These are phyloP conservation scores for Termitomyces eurrhizus DNA, from an alignment of 768 basidiomycete species.

Conservation along the genomic window DNA sequence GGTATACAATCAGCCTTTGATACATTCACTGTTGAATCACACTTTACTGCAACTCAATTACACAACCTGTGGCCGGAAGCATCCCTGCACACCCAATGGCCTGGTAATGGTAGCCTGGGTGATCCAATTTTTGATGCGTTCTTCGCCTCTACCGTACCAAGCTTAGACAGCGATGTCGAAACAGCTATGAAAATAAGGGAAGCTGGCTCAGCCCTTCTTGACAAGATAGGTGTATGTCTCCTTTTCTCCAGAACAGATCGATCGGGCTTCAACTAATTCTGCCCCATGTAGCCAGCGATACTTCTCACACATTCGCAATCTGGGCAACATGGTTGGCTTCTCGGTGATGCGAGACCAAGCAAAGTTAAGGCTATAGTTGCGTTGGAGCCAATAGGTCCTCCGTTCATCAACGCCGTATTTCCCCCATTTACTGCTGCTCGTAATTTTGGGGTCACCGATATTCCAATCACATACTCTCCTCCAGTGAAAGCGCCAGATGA, in stretches of 20 bases:
- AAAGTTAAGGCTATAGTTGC: constrained; percentile 44
- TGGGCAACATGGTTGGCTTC: constrained; percentile 44
- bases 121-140: constrained; percentile 43
- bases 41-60: constrained; percentile 37
- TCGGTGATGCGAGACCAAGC: constrained; percentile 42
- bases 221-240: constrained; percentile 41
- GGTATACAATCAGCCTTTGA: constrained; percentile 29
- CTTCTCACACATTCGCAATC: constrained; percentile 51
- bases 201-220: constrained; percentile 40
- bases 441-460: constrained; percentile 44
- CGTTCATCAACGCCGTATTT: constrained; percentile 39
- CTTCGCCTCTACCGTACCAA: constrained; percentile 39
- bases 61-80: constrained; percentile 45
- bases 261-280: not conserved
- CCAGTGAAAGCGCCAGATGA: constrained; percentile 36
- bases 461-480: constrained; percentile 40
- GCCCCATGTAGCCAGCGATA: constrained; percentile 37
- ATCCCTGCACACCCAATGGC: constrained; percentile 47
- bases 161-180: constrained; percentile 31
- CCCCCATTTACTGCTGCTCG: constrained; percentile 34
- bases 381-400: constrained; percentile 48
- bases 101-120: constrained; percentile 44
- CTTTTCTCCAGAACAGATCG: not conserved
- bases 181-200: constrained; percentile 33
- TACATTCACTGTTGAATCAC: constrained; percentile 31